Evolutionary conservation across 345 rosid genomes (phyloP), one percentile per base, ranked within the genome.

Genomic region (Citropsis articulata): DNA sequence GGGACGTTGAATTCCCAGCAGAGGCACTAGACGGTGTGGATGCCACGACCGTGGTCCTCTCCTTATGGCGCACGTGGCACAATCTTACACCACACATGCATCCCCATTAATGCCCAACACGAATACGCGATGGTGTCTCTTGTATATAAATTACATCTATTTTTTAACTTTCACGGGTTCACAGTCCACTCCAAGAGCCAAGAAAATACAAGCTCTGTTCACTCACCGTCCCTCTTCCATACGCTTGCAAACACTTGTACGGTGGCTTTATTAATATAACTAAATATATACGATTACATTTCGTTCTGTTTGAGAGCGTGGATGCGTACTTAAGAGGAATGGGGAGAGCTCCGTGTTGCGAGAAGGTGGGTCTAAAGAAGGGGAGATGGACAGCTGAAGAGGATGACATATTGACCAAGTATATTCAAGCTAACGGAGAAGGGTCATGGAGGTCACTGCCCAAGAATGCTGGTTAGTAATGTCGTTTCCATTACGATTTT

Each of bases 291-390:
- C 5, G 5, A 5, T 16, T 35, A 21, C 21, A 9, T 30, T 4
- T 21, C 12, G 10, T 60, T 28, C 57, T 35, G 33, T 38, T 7
- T 48, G 66, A 14, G 22, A 13, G 65, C n/a, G 35, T 53, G 55
- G 8, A 70, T 24, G 48, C 4, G 68, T 33, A 1, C 9, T 6
- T 25, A 12, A 13, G 61, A 55, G 74, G 24, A 73, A 91, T 91
- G 95, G 95, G 95, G 35, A 87, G 95, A 72, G 90, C 95, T 1
- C 93, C 93, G 40, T 91, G 95, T 38, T 91, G 95, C 66, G 88
- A 91, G 67, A 91, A 88, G 45, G 87, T 91, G 22, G 95, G 95
- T 57, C 61, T 91, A 84, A 88, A 84, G 84, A 86, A 73, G 36
- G 95, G 95, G 73, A 81, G 91, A 73, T 91, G 93, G 95, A 87